Base-by-base conservation (phyloP, 2,329 filamentous ascomycete genomes). In the Fusarium transvaalense region DNA sequence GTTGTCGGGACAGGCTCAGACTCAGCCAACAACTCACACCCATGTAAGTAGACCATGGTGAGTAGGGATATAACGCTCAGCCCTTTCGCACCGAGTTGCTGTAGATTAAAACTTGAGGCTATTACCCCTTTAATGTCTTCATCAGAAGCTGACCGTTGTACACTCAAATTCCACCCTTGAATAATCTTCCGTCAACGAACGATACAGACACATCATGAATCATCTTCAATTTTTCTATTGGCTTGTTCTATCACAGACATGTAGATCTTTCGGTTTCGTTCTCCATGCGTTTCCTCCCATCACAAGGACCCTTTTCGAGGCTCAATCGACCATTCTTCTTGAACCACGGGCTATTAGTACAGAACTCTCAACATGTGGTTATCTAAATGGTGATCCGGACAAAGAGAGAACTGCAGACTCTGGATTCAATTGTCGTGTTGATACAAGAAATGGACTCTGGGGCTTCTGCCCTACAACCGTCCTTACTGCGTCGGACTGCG, bases 401-500 rank as follows among this genome's bases (percentile, higher is more conserved):
- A 60, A 61, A 14, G 53, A 70, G 3, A 72, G 79, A 15, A 78
- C 77, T 0, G 79, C 80, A 1, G 67, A 76, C 7, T 35, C 64
- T 0, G 80, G 78, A 0, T 81, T 69, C 39, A 74, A 79, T 66
- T 81, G 78, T 55, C 77, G 77, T 9, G 71, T 81, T 4, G 78
- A 81, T 43, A 73, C 74, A 1, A 37, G 57, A 6, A 71, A 78
- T 19, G 76, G 73, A 0, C 68, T 82, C 6, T 82, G 79, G 79
- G 80, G 80, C 0, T 79, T 81, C 70, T 82, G 79, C 47, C 77
- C 78, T 1, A 78, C 75, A 0, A 78, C 74, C 0, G 77, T 81
- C 5, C 62, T 77, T 4, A 47, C 68, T 1, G 80, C 78, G 4
- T 74, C 70, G 1, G 79, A 82, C 56, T 83, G 80, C 35, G 78